Evolutionary conservation across 2,329 filamentous ascomycete genomes (phyloP).

Genomic region (Botrytis elliptica): DNA sequence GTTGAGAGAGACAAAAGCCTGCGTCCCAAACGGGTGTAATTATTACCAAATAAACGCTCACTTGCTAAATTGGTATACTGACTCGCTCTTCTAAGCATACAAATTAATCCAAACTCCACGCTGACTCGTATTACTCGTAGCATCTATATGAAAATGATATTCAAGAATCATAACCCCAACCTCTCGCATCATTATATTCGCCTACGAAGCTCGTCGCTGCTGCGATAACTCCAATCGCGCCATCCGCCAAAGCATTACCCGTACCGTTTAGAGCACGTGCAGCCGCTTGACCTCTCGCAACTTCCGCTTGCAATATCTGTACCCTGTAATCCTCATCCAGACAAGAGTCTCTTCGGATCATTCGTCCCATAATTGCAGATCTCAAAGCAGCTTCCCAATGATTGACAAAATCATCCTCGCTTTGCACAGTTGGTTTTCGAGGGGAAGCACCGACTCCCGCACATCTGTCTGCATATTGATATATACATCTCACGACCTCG

Average conservation of each 20-base stretch:
- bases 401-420: conserved; percentile 58
- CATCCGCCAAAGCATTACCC: conserved; percentile 44
- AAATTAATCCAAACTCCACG: background rate
- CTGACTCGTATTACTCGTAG: background rate
- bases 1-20: background rate
- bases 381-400: conserved; percentile 61
- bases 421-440: conserved; percentile 36
- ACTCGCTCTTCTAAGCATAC: background rate
- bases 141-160: background rate
- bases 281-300: conserved; percentile 26
- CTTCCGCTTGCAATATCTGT: conserved; percentile 41
- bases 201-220: conserved; percentile 42
- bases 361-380: conserved; percentile 56
- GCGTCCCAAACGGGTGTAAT: too few species aligned
- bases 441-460: background rate
- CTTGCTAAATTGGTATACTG: background rate
- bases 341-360: conserved; percentile 47
- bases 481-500: conserved; percentile 61
- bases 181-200: conserved; percentile 28
- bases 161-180: conserved; percentile 35
- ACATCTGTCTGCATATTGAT: conserved; percentile 30
- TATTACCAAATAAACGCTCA: background rate
- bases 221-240: conserved; percentile 45
- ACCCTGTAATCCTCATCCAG: conserved; percentile 58
- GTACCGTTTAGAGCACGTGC: conserved; percentile 31